Evolutionary conservation across 2,329 filamentous ascomycete species (phyloP).

Genomic region (Ascochyta rabiei): DNA sequence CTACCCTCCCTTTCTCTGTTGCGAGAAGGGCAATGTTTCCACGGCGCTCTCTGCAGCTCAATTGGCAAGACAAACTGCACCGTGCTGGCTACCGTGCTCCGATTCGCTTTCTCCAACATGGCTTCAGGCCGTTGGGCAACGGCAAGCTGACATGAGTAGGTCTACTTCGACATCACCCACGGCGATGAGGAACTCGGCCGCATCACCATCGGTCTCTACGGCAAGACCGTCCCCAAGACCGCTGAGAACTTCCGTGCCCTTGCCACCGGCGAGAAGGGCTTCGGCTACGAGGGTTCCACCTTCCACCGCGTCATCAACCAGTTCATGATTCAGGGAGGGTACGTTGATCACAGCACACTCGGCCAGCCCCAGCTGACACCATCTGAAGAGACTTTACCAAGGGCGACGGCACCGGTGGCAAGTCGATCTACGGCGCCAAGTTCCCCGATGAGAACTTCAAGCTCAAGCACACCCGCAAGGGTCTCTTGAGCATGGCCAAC

Average conservation of each 20-base stretch:
- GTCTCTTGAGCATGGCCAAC: conserved; percentile 73
- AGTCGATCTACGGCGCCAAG: conserved; percentile 85
- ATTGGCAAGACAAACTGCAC: background rate
- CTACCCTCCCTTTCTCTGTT: background rate
- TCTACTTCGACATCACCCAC: conserved; percentile 83
- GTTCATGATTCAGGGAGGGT: conserved; percentile 89
- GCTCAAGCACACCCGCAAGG: conserved; percentile 87
- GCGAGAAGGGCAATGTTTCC: background rate
- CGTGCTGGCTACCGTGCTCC: background rate
- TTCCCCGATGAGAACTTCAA: conserved; percentile 95
- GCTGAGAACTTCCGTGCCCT: conserved; percentile 74
- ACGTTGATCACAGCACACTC: background rate
- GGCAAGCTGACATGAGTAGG: conserved; percentile 45
- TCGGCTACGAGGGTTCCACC: conserved; percentile 77
- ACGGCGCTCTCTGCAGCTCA: conserved; percentile 3
- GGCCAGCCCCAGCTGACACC: background rate
- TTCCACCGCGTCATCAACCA: conserved; percentile 92
- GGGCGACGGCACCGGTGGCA: conserved; percentile 81
- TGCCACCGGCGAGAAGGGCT: conserved; percentile 85
- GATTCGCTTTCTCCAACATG: background rate
- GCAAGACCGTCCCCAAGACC: conserved; percentile 83
- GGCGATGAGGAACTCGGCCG: conserved; percentile 76
- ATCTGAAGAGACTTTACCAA: conserved; percentile 73
- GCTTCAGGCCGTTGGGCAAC: background rate
- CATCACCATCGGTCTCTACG: conserved; percentile 82